Percentiles rank a stretch among this genome's conserved stretches.
These are phyloP conservation scores for Naegleria fowleri DNA, from an alignment of 208 protist genomes.

Conservation along the genomic window DNA sequence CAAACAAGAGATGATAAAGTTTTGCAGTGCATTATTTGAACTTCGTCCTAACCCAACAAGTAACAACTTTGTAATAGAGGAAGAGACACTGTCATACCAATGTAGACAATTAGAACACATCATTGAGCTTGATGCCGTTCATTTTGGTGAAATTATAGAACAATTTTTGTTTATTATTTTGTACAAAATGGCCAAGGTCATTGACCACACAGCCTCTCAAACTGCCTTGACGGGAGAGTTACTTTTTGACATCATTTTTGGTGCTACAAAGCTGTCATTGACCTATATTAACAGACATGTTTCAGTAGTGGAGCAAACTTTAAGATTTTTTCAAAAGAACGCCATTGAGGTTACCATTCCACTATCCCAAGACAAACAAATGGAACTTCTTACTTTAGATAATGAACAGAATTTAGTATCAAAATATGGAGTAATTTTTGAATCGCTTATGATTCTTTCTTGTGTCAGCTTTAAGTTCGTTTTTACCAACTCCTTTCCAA, in stretches of 20 bases:
- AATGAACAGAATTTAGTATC: neutral
- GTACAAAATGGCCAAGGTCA: neutral
- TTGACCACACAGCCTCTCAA: neutral
- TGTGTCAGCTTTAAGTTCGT: neutral
- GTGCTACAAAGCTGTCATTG: neutral
- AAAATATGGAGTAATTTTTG: neutral
- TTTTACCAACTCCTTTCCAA: neutral
- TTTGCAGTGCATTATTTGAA: neutral
- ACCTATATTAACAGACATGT: neutral
- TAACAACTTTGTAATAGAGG: neutral
- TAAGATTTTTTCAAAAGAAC: neutral
- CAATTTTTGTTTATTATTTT: neutral
- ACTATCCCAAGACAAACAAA: too few species aligned
- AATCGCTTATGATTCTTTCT: neutral
- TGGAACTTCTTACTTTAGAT: neutral
- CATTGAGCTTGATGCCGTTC: neutral
- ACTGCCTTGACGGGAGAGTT: neutral
- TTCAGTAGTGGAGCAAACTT: neutral
- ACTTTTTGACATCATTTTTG: neutral
- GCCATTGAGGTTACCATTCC: too few species aligned
- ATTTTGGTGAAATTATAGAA: neutral
- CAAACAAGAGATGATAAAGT: neutral
- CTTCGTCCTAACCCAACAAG: neutral
- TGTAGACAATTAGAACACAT: neutral
- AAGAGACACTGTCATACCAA: neutral